A percentile compares a stretch with the other conserved stretches of the same genome.
Conservation (phyloP, 345 rosid species). For the Eucalyptus camaldulensis region DNA sequence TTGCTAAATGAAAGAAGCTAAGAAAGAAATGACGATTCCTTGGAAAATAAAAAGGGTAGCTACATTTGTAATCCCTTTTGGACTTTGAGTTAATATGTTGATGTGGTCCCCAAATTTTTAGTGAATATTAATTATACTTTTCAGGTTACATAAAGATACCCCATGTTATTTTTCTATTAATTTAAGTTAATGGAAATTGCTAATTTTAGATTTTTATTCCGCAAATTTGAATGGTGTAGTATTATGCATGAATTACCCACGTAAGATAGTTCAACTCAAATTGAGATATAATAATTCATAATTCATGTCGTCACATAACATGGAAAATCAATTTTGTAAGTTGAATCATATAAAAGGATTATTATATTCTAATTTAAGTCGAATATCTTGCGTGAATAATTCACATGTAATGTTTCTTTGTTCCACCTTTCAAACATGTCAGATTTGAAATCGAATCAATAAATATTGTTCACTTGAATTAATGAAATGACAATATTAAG, state of each 20-base stretch:
- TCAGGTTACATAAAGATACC: too few species aligned
- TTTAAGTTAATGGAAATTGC: accelerated
- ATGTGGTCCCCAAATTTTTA: accelerated
- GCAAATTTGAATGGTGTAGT: accelerated
- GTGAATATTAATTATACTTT: background rate
- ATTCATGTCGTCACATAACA: background rate
- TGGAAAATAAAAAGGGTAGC: background rate
- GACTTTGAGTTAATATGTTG: background rate
- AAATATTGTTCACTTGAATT: background rate
- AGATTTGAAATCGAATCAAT: background rate
- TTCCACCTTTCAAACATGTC: accelerated
- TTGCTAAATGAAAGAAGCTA: background rate
- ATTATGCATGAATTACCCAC: accelerated
- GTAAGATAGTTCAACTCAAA: background rate
- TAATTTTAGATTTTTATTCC: background rate
- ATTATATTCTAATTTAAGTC: background rate
- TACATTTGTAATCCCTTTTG: accelerated
- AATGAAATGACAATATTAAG: background rate
- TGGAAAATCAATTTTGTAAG: background rate
- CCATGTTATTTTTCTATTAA: background rate
- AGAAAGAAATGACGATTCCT: background rate
- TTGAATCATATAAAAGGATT: background rate
- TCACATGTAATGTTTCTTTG: background rate
- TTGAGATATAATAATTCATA: accelerated
- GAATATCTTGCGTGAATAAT: accelerated